Conservation (phyloP, 495 filamentous ascomycete genomes). For the Podospora pseudoanserina region DNA sequence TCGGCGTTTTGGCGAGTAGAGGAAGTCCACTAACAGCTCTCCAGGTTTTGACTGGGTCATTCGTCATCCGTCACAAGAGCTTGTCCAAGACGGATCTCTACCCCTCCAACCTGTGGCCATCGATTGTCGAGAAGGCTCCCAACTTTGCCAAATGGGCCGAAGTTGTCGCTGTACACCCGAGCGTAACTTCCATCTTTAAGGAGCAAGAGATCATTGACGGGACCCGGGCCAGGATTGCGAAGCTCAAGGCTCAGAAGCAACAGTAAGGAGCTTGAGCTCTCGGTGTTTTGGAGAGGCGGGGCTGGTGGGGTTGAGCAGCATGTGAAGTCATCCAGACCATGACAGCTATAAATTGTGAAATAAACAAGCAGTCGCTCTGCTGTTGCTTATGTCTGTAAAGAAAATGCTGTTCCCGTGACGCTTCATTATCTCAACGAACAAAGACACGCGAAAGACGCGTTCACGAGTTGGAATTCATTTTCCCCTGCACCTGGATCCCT, state of each 20-base stretch:
- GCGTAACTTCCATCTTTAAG: slow-evolving; percentile 64
- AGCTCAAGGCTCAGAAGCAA: slow-evolving; percentile 19
- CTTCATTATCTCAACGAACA: background rate
- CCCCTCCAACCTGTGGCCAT: slow-evolving; percentile 44
- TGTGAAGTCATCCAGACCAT: background rate
- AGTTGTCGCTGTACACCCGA: slow-evolving; percentile 58
- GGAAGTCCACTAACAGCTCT: background rate
- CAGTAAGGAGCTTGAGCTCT: background rate
- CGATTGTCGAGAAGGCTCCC: slow-evolving; percentile 54
- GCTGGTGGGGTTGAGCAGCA: background rate
- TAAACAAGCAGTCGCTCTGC: background rate
- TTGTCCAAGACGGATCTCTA: slow-evolving; percentile 52
- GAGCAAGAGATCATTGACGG: slow-evolving; percentile 34
- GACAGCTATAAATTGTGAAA: background rate
- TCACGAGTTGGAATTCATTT: background rate
- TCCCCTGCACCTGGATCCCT: background rate
- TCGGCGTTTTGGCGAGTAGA: background rate
- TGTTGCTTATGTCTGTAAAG: background rate
- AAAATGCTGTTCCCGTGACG: background rate
- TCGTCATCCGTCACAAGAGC: slow-evolving; percentile 56
- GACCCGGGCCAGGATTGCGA: slow-evolving; percentile 37
- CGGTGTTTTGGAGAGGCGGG: background rate
- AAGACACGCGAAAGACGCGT: background rate
- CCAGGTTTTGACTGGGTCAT: slow-evolving; percentile 64
- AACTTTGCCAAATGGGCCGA: slow-evolving; percentile 66